phyloP scores from a whole-genome alignment of 441 rosid species.

The Euphorbia celastroides region DNA sequence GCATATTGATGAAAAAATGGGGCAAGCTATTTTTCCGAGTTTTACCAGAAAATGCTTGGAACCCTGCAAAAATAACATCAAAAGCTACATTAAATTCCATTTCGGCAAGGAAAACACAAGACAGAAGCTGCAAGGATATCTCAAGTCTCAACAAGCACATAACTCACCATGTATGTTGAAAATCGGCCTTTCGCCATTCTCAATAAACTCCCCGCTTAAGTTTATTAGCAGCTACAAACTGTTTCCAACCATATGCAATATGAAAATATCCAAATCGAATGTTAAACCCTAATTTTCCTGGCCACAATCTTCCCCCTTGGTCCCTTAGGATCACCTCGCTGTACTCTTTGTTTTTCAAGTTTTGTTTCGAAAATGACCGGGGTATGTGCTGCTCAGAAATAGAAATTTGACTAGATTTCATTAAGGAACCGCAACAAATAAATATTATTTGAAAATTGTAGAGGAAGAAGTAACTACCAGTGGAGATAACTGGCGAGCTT shows the following conservation, averaged over 20 bases:
- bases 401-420: neutral
- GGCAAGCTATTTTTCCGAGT: neutral
- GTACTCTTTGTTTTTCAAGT: neutral
- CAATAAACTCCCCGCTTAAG: constrained; percentile 10
- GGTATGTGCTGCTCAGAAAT: constrained; percentile 14
- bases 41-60: neutral
- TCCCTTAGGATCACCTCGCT: constrained; percentile 10
- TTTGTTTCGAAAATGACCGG: neutral
- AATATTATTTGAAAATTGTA: neutral
- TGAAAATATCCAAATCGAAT: neutral
- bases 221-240: constrained; percentile 3
- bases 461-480: constrained; percentile 10
- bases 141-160: neutral
- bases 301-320: constrained; percentile 16
- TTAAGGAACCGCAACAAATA: neutral
- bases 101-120: neutral
- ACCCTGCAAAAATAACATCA: constrained; percentile 5
- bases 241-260: constrained; percentile 13
- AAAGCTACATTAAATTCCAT: neutral
- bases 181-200: neutral
- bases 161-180: constrained; percentile 13
- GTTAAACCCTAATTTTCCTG: neutral
- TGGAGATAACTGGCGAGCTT: neutral
- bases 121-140: too few relatives aligned
- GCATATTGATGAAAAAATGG: neutral